phyloP scores from a whole-genome alignment of 2,329 filamentous ascomycete genomes.

The Ploettnerulaceae sp. region DNA sequence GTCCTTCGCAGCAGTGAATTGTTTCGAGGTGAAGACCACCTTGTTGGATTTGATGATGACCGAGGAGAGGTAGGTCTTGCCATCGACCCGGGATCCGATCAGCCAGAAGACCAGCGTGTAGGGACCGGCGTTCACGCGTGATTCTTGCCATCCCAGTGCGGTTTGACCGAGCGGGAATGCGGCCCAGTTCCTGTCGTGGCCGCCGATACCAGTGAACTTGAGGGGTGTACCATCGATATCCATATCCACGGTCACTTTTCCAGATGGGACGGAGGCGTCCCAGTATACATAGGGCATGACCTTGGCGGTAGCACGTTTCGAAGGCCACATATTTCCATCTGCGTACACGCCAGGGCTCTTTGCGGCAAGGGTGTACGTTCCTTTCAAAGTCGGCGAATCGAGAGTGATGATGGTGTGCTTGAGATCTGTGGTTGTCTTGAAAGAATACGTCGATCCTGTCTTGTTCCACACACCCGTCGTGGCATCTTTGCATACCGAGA shows the following conservation, averaged over 20 bases:
- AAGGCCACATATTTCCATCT: not conserved
- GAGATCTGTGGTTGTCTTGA: not conserved
- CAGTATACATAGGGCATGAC: constrained; percentile 1
- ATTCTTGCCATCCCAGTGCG: not conserved
- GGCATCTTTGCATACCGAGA: not conserved
- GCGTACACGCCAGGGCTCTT: not conserved
- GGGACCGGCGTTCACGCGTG: not conserved
- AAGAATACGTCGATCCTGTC: not conserved
- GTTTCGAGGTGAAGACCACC: not conserved
- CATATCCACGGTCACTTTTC: not conserved
- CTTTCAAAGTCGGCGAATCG: not conserved
- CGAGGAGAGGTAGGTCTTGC: not conserved
- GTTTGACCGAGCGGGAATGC: not conserved
- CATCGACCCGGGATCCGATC: not conserved
- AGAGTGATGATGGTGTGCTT: not conserved
- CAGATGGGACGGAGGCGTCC: not conserved
- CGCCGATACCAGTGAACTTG: not conserved
- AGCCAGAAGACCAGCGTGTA: not conserved
- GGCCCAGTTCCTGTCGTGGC: not conserved
- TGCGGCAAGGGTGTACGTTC: not conserved
- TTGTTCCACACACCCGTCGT: not conserved
- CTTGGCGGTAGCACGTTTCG: not conserved
- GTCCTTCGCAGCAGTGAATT: not conserved
- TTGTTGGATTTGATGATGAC: not conserved
- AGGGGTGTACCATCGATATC: not conserved